phyloP scores from a whole-genome alignment of 2,329 filamentous ascomycete genomes.

The Cryphonectria parasitica region DNA sequence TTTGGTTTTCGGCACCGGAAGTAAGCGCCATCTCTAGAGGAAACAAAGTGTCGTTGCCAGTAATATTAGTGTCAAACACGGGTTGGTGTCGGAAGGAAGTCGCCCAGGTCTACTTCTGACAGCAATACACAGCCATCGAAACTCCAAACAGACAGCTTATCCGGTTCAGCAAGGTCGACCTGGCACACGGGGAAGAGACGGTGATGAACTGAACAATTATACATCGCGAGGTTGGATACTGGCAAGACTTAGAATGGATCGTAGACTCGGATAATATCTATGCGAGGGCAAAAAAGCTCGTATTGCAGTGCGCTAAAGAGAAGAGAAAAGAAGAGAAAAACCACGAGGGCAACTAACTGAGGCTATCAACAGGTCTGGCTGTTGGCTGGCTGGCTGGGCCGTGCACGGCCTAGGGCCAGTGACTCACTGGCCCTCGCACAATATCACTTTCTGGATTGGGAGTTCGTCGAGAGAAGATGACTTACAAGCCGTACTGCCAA shows the following conservation, averaged over 20 bases:
- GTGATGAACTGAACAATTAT: constrained; percentile 40
- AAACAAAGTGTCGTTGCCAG: constrained; percentile 19
- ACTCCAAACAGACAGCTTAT: constrained; percentile 51
- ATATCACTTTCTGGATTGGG: constrained; percentile 39
- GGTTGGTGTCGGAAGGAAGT: constrained; percentile 43
- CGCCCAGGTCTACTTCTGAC: constrained; percentile 45
- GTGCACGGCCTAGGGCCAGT: too few relatives aligned
- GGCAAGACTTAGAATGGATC: constrained; percentile 33
- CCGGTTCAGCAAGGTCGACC: constrained; percentile 50
- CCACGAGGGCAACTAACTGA: too few relatives aligned
- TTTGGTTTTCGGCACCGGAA: constrained; percentile 53
- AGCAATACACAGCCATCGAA: constrained; percentile 44
- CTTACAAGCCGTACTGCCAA: not conserved
- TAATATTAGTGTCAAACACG: constrained; percentile 51
- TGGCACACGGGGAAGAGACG: constrained; percentile 45
- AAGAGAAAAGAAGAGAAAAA: too few relatives aligned
- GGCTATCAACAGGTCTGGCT: too few relatives aligned
- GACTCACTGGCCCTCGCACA: too few relatives aligned
- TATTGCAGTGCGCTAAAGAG: too few relatives aligned
- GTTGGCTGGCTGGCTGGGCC: too few relatives aligned
- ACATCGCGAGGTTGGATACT: constrained; percentile 37
- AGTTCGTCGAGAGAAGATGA: constrained; percentile 35
- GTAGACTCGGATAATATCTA: constrained; percentile 33
- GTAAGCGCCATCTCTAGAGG: constrained; percentile 16
- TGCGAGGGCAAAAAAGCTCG: too few relatives aligned